Base-by-base conservation (phyloP, 176 grass and related monocot species). In the Oryza meyeriana region DNA sequence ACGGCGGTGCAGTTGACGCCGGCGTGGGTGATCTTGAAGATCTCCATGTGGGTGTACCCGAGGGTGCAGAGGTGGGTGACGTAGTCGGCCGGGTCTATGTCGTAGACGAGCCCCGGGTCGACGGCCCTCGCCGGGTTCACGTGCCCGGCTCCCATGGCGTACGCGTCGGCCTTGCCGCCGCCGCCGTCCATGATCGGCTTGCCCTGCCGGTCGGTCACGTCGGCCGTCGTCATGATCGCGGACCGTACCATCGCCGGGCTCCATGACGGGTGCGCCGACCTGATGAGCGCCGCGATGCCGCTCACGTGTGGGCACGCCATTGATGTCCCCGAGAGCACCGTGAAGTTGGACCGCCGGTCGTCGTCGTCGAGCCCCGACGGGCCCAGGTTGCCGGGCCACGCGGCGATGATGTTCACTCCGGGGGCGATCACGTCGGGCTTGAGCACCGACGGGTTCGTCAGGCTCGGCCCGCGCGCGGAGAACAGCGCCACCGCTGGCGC, bases 331-430 rank as follows among this genome's bases (percentile, higher is more conserved):
- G 94, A 97, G 45, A 97, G 85, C 64, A 94, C 92, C n/a, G 69
- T 89, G 82, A 97, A 92, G 86, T 94, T 92, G n/a, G 92, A 85
- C 35, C 81, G 80, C 9, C 92, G 77, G 27, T 42, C 57, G 64
- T 98, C 95, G 18, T 47, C 71, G 10, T 81, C 88, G 4, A 94
- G 92, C 25, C 92, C 92, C 22, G 92, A 90, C 4, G 95, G 95
- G 0, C 90, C 92, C 0, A 97, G 66, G 85, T 76, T 91, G 0
- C 75, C 90, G 0, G 92, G 95, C 92, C 95, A 97, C 12, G 90
- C 95, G n/a, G 95, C 95, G 57, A 98, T 94, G 86, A 98, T 98
- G 90, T 98, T 94, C 31, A 94, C 90, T 12, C 95, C 86, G 5
- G 92, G 95, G 6, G 92, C 90, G 64, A 94, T 64, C 45, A 94